Conservation (phyloP, 495 filamentous ascomycete species). For the Talaromyces stipitatus region DNA sequence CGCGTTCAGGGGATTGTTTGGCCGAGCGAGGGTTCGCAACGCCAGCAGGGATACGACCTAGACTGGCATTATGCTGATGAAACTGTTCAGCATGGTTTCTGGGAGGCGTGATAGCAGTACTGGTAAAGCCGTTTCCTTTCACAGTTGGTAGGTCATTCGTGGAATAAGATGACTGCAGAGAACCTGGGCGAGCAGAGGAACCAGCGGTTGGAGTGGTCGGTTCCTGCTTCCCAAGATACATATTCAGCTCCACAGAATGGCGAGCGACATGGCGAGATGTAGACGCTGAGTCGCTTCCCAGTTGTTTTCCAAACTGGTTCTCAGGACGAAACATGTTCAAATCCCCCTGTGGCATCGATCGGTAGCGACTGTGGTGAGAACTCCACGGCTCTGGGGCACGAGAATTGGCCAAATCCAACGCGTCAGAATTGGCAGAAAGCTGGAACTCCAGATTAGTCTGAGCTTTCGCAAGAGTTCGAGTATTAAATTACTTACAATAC, state of each 20-base stretch:
- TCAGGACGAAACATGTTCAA: constrained; percentile 29
- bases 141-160: constrained; percentile 84
- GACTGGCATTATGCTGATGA: constrained; percentile 73
- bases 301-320: constrained; percentile 18
- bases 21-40: constrained; percentile 55
- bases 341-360: constrained; percentile 62
- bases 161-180: constrained; percentile 78
- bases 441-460: constrained; percentile 28
- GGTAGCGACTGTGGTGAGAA: constrained; percentile 58
- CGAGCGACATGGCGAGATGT: constrained; percentile 29
- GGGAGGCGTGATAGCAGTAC: constrained; percentile 44
- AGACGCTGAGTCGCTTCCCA: constrained; percentile 9
- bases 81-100: constrained; percentile 68
- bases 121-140: constrained; percentile 48
- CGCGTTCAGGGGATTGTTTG: constrained; percentile 53
- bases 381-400: constrained; percentile 64
- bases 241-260: constrained; percentile 50
- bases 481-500: constrained; percentile 49
- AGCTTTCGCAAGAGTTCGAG: not conserved
- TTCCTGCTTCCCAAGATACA: constrained; percentile 24
- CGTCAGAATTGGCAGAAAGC: constrained; percentile 75
- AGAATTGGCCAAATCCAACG: constrained; percentile 70
- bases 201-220: constrained; percentile 13
- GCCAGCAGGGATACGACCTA: constrained; percentile 67
- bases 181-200: constrained; percentile 23